These are phyloP conservation scores for Spathaspora sp. DNA, from an alignment of 805 yeast species.

Conservation along the genomic window DNA sequence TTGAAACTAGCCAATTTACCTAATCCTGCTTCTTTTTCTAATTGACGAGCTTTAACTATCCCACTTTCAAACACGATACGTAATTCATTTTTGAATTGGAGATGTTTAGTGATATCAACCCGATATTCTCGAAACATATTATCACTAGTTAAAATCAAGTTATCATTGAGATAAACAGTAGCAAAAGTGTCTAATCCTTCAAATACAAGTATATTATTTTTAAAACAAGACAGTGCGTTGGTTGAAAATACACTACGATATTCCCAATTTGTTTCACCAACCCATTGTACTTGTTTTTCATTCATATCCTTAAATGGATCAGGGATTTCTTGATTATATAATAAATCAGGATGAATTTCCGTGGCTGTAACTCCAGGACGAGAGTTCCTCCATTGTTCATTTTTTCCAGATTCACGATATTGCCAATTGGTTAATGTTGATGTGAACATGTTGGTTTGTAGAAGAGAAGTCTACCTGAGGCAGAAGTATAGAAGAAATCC, in stretches of 20 bases:
- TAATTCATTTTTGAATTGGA: slow-evolving; percentile 24
- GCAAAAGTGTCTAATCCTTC: slow-evolving; percentile 45
- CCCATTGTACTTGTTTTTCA: slow-evolving; percentile 47
- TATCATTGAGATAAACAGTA: slow-evolving; percentile 37
- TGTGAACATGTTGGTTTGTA: neutral
- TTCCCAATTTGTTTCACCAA: slow-evolving; percentile 49
- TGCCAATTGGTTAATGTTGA: slow-evolving; percentile 2
- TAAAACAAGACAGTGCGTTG: neutral
- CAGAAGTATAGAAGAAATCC: neutral
- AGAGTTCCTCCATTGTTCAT: slow-evolving; percentile 4
- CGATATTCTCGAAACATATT: slow-evolving; percentile 42
- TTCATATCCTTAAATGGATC: slow-evolving; percentile 45
- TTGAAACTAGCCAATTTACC: slow-evolving; percentile 26
- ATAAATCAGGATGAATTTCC: slow-evolving; percentile 41
- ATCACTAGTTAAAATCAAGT: slow-evolving; percentile 28
- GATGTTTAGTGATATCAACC: slow-evolving; percentile 19
- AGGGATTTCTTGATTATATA: slow-evolving; percentile 33
- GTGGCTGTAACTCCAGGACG: slow-evolving; percentile 3
- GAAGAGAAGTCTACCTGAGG: neutral
- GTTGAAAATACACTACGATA: slow-evolving; percentile 24
- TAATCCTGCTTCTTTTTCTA: slow-evolving; percentile 25
- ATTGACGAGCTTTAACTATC: slow-evolving; percentile 24
- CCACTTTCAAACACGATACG: slow-evolving; percentile 38
- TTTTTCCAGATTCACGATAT: neutral
- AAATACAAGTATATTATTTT: slow-evolving; percentile 26